Percentiles rank a stretch among this genome's conserved stretches.
Evolutionary conservation across 805 yeast species (phyloP).

Genomic region (Priceomyces carsonii): DNA sequence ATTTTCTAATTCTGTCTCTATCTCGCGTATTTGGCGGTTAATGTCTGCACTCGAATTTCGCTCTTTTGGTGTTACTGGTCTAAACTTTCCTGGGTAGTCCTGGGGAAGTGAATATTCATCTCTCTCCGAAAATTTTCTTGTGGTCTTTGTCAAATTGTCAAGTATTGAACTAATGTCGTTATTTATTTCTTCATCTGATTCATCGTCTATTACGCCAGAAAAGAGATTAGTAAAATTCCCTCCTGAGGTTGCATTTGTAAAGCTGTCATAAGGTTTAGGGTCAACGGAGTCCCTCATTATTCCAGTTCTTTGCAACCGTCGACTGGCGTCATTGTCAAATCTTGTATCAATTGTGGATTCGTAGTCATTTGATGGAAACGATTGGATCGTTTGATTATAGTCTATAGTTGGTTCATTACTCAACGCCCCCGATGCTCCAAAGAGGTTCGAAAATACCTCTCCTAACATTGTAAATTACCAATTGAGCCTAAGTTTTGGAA

Average conservation of each 20-base stretch:
- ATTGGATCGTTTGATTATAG: slow-evolving; percentile 27
- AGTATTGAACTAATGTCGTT: slow-evolving; percentile 8
- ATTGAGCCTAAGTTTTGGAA: too few relatives aligned
- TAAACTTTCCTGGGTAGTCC: slow-evolving; percentile 21
- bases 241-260: not conserved
- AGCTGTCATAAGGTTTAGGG: not conserved
- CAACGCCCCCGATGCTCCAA: slow-evolving; percentile 18
- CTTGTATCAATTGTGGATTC: slow-evolving; percentile 9
- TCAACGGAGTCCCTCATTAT: not conserved
- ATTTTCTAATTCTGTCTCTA: slow-evolving; percentile 9
- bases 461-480: too few relatives aligned
- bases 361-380: slow-evolving; percentile 1
- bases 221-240: slow-evolving; percentile 5
- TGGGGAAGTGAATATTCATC: slow-evolving; percentile 15
- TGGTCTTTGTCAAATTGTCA: slow-evolving; percentile 6
- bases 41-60: not conserved
- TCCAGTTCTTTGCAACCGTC: not conserved
- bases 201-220: slow-evolving; percentile 7
- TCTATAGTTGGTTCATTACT: slow-evolving; percentile 37
- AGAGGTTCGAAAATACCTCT: slow-evolving; percentile 11
- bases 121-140: slow-evolving; percentile 5
- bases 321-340: slow-evolving; percentile 1
- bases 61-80: slow-evolving; percentile 1
- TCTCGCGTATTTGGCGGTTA: slow-evolving; percentile 7
- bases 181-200: slow-evolving; percentile 11